These are phyloP conservation scores for Daldinia sp. DNA, from an alignment of 2,329 filamentous ascomycete species.

Conservation along the genomic window DNA sequence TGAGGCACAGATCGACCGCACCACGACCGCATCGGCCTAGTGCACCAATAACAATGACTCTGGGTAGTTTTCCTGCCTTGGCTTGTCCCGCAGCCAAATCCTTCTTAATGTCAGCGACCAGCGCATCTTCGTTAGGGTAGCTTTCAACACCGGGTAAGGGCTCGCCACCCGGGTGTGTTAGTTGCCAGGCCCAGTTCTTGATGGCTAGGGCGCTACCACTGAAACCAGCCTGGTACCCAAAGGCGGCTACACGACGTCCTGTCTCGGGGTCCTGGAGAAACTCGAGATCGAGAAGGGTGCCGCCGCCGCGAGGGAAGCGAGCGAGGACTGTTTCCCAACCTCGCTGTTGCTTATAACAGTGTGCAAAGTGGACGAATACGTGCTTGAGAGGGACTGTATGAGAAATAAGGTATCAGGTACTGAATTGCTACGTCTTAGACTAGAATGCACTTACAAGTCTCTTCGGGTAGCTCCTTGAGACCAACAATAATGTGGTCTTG, in stretches of 20 bases:
- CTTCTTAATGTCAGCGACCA: conserved; percentile 80
- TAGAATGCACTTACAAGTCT: conserved; percentile 64
- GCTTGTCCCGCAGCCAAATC: conserved; percentile 73
- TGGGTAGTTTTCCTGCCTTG: conserved; percentile 75
- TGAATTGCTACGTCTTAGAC: neutral
- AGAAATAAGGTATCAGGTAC: conserved; percentile 2
- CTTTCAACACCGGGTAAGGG: conserved; percentile 74
- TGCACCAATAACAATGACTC: conserved; percentile 85
- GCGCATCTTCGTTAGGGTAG: conserved; percentile 79
- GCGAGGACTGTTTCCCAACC: conserved; percentile 85
- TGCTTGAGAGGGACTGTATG: conserved; percentile 73
- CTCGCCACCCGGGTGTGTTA: conserved; percentile 71
- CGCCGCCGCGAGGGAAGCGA: conserved; percentile 80
- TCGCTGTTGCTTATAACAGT: conserved; percentile 79
- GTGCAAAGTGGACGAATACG: conserved; percentile 77
- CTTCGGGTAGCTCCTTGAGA: conserved; percentile 81
- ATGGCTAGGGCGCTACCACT: conserved; percentile 79
- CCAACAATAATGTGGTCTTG: conserved; percentile 78
- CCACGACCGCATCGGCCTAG: conserved; percentile 87
- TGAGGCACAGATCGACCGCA: conserved; percentile 82
- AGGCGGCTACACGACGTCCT: conserved; percentile 78
- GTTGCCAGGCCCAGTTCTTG: conserved; percentile 86
- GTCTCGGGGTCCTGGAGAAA: conserved; percentile 78
- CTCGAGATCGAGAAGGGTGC: conserved; percentile 86
- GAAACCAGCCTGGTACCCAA: conserved; percentile 82